phyloP scores from a whole-genome alignment of 805 yeast species.

The Suhomyces pyralidae region DNA sequence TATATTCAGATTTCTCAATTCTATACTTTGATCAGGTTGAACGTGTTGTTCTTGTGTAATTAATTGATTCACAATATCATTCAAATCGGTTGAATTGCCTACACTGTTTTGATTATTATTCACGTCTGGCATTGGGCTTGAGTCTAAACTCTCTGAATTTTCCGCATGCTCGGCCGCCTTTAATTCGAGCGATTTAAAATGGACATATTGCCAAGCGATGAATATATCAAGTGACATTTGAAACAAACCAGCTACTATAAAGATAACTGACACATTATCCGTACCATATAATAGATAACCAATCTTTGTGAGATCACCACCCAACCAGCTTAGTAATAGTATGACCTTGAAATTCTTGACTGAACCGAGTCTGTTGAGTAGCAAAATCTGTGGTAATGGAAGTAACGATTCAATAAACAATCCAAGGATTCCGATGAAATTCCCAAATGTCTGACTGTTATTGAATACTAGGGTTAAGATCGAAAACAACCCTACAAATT shows the following conservation, averaged over 20 bases:
- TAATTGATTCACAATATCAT: slow-evolving; percentile 2
- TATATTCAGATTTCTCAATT: neutral
- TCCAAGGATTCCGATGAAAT: slow-evolving; percentile 57
- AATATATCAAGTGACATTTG: slow-evolving; percentile 74
- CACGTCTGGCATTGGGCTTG: neutral
- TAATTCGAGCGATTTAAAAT: slow-evolving; percentile 42
- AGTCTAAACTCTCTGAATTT: neutral
- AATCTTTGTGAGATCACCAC: slow-evolving; percentile 82
- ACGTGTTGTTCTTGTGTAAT: neutral
- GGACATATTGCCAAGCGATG: slow-evolving; percentile 69
- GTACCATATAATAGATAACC: slow-evolving; percentile 76
- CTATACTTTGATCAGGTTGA: slow-evolving; percentile 4
- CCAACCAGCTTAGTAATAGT: slow-evolving; percentile 76
- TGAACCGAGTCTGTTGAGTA: slow-evolving; percentile 61
- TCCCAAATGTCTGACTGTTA: slow-evolving; percentile 39
- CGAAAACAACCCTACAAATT: slow-evolving; percentile 42
- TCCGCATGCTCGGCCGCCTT: neutral
- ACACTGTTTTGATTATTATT: neutral
- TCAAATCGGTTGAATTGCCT: neutral
- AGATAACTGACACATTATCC: slow-evolving; percentile 59
- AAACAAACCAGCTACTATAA: slow-evolving; percentile 68
- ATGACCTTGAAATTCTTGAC: slow-evolving; percentile 78
- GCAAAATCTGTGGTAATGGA: slow-evolving; percentile 76
- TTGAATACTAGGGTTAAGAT: slow-evolving; percentile 41
- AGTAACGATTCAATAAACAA: slow-evolving; percentile 68